A percentile compares a stretch with the other conserved stretches of the same genome.
phyloP scores from a whole-genome alignment of 2,329 filamentous ascomycete species.

The Colletotrichum costaricense region DNA sequence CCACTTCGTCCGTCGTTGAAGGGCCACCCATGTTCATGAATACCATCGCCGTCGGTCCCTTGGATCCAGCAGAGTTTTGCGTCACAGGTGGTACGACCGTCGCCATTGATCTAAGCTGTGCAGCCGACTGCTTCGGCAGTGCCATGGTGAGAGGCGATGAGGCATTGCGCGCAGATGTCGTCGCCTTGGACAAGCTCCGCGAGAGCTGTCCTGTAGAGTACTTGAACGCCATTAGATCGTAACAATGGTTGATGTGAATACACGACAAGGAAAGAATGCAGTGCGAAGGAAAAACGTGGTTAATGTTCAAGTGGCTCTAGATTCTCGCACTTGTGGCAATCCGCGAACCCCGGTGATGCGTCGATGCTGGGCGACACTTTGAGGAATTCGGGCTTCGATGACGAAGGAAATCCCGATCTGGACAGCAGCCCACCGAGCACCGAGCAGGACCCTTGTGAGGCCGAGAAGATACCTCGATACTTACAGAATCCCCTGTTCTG shows the following conservation, averaged over 20 bases:
- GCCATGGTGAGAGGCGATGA: conserved; percentile 34
- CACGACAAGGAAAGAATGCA: neutral
- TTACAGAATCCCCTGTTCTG: neutral
- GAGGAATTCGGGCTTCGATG: conserved; percentile 31
- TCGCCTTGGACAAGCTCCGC: conserved; percentile 39
- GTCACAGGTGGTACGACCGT: conserved; percentile 79
- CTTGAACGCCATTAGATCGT: conserved; percentile 51
- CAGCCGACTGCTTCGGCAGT: conserved; percentile 46
- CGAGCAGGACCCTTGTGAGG: conserved; percentile 20
- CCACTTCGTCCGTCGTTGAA: conserved; percentile 87
- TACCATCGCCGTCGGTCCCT: conserved; percentile 96
- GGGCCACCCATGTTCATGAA: conserved; percentile 99
- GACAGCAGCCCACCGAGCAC: conserved; percentile 3
- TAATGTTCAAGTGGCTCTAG: conserved; percentile 1
- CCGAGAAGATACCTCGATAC: conserved; percentile 15
- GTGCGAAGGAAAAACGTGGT: neutral
- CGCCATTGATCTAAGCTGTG: conserved; percentile 62
- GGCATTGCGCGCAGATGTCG: conserved; percentile 33
- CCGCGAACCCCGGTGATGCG: conserved; percentile 17
- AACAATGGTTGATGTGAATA: neutral
- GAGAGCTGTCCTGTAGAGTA: conserved; percentile 52
- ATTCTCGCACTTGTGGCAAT: conserved; percentile 24
- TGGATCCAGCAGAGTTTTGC: conserved; percentile 75
- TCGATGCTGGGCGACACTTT: conserved; percentile 8
- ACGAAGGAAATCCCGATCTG: conserved; percentile 35